Evolutionary conservation across 1,139 yeast genomes (phyloP).

Genomic region (Suhomyces kunorum): DNA sequence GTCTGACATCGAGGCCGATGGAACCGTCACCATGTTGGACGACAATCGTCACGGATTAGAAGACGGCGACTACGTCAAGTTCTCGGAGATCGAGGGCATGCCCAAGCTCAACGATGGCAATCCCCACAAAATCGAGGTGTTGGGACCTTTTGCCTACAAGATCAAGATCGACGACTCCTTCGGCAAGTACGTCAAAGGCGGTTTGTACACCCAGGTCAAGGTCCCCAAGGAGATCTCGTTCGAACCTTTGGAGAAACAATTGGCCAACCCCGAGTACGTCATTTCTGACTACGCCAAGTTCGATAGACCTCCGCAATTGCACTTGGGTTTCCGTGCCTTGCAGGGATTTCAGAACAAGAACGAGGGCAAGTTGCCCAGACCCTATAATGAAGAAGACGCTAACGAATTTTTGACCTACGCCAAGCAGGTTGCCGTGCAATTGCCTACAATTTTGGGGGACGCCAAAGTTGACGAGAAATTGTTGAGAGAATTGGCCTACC

Average conservation of each 20-base stretch:
- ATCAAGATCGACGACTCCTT: slow-evolving; percentile 54
- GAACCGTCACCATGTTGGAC: slow-evolving; percentile 89
- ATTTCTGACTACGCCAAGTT: slow-evolving; percentile 90
- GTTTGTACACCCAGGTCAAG: slow-evolving; percentile 89
- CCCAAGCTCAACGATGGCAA: slow-evolving; percentile 66
- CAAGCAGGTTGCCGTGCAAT: slow-evolving; percentile 58
- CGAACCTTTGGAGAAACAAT: slow-evolving; percentile 63
- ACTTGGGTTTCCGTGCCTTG: slow-evolving; percentile 88
- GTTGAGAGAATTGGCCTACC: slow-evolving; percentile 72
- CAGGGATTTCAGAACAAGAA: slow-evolving; percentile 68
- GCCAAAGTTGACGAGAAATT: slow-evolving; percentile 61
- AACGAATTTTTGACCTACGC: slow-evolving; percentile 63
- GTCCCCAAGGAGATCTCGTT: slow-evolving; percentile 68
- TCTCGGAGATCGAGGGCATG: slow-evolving; percentile 82
- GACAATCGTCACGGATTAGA: slow-evolving; percentile 92
- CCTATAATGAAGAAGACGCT: slow-evolving; percentile 77
- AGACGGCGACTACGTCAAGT: slow-evolving; percentile 88
- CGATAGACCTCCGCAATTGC: slow-evolving; percentile 87
- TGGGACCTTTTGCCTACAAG: slow-evolving; percentile 92
- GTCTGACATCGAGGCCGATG: slow-evolving; percentile 83
- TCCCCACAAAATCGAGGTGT: slow-evolving; percentile 74
- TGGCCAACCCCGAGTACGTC: slow-evolving; percentile 74
- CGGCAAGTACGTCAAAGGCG: slow-evolving; percentile 79
- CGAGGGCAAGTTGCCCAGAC: slow-evolving; percentile 69
- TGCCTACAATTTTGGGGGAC: slow-evolving; percentile 57